Conservation (phyloP, 2,329 filamentous ascomycete species). For the Aspergillus floridensis region DNA sequence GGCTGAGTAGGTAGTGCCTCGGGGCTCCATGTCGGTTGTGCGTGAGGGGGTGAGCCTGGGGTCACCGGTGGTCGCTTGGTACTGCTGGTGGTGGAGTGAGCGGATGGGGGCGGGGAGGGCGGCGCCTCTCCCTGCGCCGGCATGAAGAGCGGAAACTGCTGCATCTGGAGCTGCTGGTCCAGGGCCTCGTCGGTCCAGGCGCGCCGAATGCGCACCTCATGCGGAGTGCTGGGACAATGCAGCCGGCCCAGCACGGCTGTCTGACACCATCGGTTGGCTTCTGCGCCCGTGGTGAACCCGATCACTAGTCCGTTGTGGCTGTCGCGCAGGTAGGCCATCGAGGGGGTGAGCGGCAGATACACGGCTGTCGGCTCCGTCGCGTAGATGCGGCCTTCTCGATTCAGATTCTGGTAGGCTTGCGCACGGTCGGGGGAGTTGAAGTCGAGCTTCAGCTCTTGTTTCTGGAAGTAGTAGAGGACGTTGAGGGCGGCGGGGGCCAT, state of each 20-base stretch:
- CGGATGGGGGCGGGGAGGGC: neutral
- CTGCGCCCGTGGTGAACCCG: neutral
- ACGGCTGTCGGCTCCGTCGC: neutral
- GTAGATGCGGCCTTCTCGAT: constrained; percentile 9
- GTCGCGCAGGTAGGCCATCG: constrained; percentile 4
- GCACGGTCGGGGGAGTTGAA: constrained; percentile 2
- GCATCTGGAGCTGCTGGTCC: neutral
- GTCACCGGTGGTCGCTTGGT: too few species aligned
- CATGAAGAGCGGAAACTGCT: neutral
- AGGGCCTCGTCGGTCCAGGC: neutral
- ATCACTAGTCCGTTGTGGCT: neutral
- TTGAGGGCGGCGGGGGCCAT: neutral
- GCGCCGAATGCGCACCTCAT: neutral
- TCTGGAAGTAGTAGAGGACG: constrained; percentile 6
- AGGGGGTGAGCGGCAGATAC: neutral
- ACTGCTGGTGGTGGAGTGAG: too few species aligned
- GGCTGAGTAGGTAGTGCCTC: neutral
- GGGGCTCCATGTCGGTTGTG: neutral
- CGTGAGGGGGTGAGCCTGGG: neutral
- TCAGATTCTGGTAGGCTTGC: neutral
- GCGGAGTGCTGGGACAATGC: neutral
- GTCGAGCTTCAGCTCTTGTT: constrained; percentile 6
- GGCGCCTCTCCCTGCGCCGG: neutral
- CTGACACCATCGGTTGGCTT: neutral
- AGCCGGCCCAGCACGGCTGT: neutral